These are phyloP conservation scores for Mikania micrantha DNA, from an alignment of 129 eudicot genomes.

Conservation along the genomic window DNA sequence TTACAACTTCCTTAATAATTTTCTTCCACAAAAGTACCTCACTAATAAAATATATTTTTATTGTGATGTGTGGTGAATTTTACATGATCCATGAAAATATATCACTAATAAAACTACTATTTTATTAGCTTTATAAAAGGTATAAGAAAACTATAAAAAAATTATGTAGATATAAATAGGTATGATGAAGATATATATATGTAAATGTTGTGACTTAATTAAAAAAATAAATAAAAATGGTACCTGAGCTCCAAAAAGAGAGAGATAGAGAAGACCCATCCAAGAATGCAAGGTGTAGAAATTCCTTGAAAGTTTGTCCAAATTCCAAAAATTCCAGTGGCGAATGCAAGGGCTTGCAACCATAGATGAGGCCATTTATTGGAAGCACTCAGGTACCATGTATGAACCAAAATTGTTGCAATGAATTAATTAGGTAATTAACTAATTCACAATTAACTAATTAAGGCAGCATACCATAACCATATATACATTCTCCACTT, in stretches of 20 bases:
- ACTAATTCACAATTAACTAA: too few relatives aligned
- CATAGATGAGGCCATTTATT: constrained; percentile 80
- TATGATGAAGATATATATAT: too few relatives aligned
- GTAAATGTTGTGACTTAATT: too few relatives aligned
- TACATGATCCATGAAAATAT: background rate
- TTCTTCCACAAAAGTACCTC: background rate
- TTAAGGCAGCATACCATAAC: too few relatives aligned
- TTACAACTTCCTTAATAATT: too few relatives aligned
- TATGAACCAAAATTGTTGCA: constrained; percentile 78
- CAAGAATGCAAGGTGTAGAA: constrained; percentile 90
- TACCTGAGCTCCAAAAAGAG: constrained; percentile 89
- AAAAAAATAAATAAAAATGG: too few relatives aligned
- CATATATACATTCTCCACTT: constrained; percentile 92
- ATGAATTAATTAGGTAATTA: too few relatives aligned
- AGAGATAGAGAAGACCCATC: constrained; percentile 75
- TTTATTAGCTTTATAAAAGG: too few relatives aligned
- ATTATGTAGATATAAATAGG: too few relatives aligned
- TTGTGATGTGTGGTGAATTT: background rate
- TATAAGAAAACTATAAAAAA: too few relatives aligned
- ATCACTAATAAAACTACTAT: too few relatives aligned
- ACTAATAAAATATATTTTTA: background rate
- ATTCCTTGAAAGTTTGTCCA: constrained; percentile 94
- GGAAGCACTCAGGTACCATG: constrained; percentile 68
- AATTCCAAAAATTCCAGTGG: constrained; percentile 78
- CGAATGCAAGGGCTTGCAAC: constrained; percentile 91